Conservation (phyloP, 2,329 filamentous ascomycete genomes). For the Hymenoscyphus infarciens region DNA sequence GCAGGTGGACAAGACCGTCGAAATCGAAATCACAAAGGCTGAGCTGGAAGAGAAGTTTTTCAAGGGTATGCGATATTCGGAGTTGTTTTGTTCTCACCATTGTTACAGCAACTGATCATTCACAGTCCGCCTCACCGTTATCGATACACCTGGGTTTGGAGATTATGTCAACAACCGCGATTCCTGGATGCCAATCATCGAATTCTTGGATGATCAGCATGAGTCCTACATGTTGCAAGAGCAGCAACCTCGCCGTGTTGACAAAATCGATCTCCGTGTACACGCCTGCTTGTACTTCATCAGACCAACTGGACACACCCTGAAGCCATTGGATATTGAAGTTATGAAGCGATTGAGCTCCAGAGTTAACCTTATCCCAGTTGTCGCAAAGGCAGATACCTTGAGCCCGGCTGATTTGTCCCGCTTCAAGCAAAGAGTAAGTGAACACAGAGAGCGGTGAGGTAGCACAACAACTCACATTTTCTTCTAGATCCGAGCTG, state of each 20-base stretch:
- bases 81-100: neutral
- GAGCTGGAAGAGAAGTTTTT: conserved; percentile 99
- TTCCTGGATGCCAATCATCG: conserved; percentile 99
- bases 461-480: conserved; percentile 29
- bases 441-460: conserved; percentile 33
- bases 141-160: conserved; percentile 97
- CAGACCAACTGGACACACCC: conserved; percentile 92
- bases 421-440: conserved; percentile 92
- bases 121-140: conserved; percentile 92
- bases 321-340: conserved; percentile 98
- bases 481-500: conserved; percentile 71
- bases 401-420: conserved; percentile 87
- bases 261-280: conserved; percentile 99
- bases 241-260: conserved; percentile 94
- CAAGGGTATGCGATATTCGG: conserved; percentile 66
- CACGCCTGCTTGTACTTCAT: conserved; percentile 99
- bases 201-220: conserved; percentile 99
- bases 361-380: conserved; percentile 95
- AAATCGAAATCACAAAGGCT: conserved; percentile 99
- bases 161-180: conserved; percentile 99
- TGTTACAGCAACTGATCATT: conserved; percentile 21
- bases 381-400: conserved; percentile 98
- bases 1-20: conserved; percentile 99
- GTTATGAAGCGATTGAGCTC: conserved; percentile 99
- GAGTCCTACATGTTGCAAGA: conserved; percentile 99